Evolutionary conservation across 768 basidiomycete genomes (phyloP), one percentile per base, ranked within the genome.

Genomic region (Boletales sp.): DNA sequence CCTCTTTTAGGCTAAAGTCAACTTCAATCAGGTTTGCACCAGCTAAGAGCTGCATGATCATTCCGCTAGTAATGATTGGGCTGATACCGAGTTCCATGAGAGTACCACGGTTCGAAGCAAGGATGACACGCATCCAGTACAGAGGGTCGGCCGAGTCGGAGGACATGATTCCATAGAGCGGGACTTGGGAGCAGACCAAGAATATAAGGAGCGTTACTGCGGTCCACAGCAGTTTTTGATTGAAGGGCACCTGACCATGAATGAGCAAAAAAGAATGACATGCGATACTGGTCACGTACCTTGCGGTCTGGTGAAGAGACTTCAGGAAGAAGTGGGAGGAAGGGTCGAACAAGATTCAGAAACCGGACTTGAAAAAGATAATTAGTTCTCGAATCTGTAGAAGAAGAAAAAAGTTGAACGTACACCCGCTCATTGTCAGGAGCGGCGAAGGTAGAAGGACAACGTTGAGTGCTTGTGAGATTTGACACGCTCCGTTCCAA

Each of bases 41-140:
- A 15, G 95, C 94, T 54, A 99, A 80, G 39, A 99, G 86, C 72
- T 99, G 96, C 91, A 99, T 98, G 71, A 97, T 99, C 95, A 97
- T 98, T 63, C 96, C 96, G 45, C 88, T 90, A 10, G 96, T 99
- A 68, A 98, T 83, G 65, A 98, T 96, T 36, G 96, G 96, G 28
- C 86, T 94, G 61, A 98, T 98, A 53, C 96, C 95, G 54, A 99
- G 84, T 72, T 99, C 96, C 96, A 99, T 99, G 54, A 98, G 86
- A 1, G 96, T 98, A 56, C 96, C 96, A 53, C 95, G 83, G 75
- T 98, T 98, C 8, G 93, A 96, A 19, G 96, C 95, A 53, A 99
- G 83, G 73, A 99, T 98, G 75, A 95, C 95, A 72, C 95, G 90
- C 88, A 97, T 94, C 96, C 95, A 98, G 77, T 96, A 97, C 38